A percentile compares a stretch with the other conserved stretches of the same genome.
Evolutionary conservation across 148 eudicot species (phyloP).

Genomic region (Heliamphora exappendiculata): DNA sequence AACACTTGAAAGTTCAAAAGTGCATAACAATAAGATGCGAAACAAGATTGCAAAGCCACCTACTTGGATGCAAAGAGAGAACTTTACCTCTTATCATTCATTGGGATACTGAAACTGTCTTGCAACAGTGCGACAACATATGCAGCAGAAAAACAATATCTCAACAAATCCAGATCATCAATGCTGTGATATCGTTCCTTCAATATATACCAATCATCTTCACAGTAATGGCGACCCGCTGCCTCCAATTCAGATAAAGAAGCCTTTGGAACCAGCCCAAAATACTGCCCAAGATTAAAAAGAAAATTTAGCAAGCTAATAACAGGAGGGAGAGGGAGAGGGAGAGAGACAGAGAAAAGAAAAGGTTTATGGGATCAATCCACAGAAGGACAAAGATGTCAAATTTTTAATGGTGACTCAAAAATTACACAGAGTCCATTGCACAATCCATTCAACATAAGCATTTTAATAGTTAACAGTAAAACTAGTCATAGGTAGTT

Average conservation of each 20-base stretch:
- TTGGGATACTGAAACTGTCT: slow-evolving; percentile 25
- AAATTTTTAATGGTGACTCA: not conserved
- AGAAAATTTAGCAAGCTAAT: not conserved
- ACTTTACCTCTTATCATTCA: slow-evolving; percentile 32
- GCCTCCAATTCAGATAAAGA: slow-evolving; percentile 32
- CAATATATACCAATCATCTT: slow-evolving; percentile 28
- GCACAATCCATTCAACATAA: not conserved
- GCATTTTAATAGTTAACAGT: too few relatives aligned
- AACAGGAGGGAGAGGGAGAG: not conserved
- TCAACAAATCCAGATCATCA: slow-evolving; percentile 29
- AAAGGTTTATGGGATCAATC: not conserved
- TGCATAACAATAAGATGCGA: not conserved
- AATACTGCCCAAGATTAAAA: slow-evolving; percentile 20
- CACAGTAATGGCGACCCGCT: slow-evolving; percentile 34
- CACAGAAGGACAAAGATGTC: not conserved
- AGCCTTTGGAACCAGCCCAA: slow-evolving; percentile 28
- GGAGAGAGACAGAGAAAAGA: not conserved
- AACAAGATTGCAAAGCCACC: not conserved
- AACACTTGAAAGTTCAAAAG: not conserved
- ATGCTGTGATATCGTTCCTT: slow-evolving; percentile 18
- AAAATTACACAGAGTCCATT: not conserved
- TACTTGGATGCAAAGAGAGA: not conserved
- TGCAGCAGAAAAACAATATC: slow-evolving; percentile 40
- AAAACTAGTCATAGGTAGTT: too few relatives aligned
- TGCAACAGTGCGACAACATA: slow-evolving; percentile 26